A percentile compares a stretch with the other conserved stretches of the same genome.
These are phyloP conservation scores for Calonectria hawksworthii DNA, from an alignment of 2,329 filamentous ascomycete genomes.

Conservation along the genomic window DNA sequence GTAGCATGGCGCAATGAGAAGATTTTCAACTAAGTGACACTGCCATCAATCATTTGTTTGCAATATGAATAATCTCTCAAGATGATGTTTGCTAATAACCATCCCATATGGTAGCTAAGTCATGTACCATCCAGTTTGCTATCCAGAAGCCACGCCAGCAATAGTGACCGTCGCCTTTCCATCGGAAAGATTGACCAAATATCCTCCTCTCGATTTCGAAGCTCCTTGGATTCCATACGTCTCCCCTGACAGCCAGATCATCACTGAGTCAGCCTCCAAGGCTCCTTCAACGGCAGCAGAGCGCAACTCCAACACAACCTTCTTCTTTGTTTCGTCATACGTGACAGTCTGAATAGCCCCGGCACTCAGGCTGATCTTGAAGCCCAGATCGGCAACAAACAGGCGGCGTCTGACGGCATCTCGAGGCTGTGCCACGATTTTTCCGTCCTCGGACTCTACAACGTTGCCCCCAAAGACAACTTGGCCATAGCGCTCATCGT, in stretches of 20 bases:
- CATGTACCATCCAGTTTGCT: neutral
- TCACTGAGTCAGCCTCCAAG: neutral
- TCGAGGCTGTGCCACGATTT: neutral
- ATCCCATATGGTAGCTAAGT: neutral
- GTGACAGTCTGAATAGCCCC: neutral
- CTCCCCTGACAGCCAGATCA: neutral
- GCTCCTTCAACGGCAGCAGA: neutral
- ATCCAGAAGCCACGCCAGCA: neutral
- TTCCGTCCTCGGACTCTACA: neutral
- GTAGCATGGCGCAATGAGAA: slow-evolving; percentile 22
- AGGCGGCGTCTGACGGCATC: neutral
- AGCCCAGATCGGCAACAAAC: neutral
- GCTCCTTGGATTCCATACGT: neutral
- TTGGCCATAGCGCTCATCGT: slow-evolving; percentile 45
- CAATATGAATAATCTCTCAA: neutral
- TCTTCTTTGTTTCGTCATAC: neutral
- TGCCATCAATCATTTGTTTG: neutral
- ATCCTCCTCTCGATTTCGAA: neutral
- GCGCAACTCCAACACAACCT: neutral
- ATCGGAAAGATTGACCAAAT: neutral
- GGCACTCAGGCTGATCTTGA: slow-evolving; percentile 7
- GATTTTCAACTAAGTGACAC: neutral
- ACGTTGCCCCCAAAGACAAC: slow-evolving; percentile 59
- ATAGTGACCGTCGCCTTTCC: neutral
- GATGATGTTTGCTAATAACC: neutral